phyloP scores from a whole-genome alignment of 2,329 filamentous ascomycete species.

The Fusarium continuum region DNA sequence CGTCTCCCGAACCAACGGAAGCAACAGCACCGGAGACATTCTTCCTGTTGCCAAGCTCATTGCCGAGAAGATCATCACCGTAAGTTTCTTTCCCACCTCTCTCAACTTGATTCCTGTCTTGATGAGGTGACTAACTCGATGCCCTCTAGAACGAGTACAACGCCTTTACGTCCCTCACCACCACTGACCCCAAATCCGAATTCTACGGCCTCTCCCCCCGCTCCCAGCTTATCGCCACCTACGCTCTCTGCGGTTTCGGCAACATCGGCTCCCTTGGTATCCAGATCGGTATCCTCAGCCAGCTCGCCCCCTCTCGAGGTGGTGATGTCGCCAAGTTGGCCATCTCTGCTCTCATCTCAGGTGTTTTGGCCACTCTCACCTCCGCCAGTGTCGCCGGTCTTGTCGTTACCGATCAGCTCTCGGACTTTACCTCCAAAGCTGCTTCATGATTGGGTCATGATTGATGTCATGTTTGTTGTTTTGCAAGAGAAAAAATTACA shows the following conservation, averaged over 20 bases:
- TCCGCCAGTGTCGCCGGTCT: conserved; percentile 82
- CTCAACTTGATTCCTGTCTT: too few species aligned
- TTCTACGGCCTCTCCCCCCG: conserved; percentile 72
- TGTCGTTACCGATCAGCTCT: conserved; percentile 66
- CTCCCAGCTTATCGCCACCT: conserved; percentile 83
- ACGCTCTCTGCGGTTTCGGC: conserved; percentile 83
- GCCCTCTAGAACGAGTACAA: conserved; percentile 75
- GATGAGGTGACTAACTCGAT: conserved; percentile 26
- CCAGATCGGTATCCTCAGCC: conserved; percentile 86
- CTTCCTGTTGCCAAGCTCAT: conserved; percentile 81
- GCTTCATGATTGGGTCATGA: neutral
- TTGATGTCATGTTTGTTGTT: conserved; percentile 1
- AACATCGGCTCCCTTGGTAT: conserved; percentile 90
- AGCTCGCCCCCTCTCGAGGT: conserved; percentile 77
- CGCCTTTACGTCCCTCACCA: conserved; percentile 68
- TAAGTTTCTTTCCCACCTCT: conserved; percentile 46
- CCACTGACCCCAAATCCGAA: conserved; percentile 62
- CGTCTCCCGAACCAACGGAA: conserved; percentile 61
- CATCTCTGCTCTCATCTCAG: conserved; percentile 78
- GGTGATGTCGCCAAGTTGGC: conserved; percentile 81
- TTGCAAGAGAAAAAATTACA: conserved; percentile 3
- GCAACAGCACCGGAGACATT: conserved; percentile 59
- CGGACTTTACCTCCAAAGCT: conserved; percentile 15
- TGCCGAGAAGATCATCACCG: conserved; percentile 82
- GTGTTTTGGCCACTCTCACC: conserved; percentile 80